Evolutionary conservation across 306 rosid genomes (phyloP).

Genomic region (Cotoneaster glaucophyllus): DNA sequence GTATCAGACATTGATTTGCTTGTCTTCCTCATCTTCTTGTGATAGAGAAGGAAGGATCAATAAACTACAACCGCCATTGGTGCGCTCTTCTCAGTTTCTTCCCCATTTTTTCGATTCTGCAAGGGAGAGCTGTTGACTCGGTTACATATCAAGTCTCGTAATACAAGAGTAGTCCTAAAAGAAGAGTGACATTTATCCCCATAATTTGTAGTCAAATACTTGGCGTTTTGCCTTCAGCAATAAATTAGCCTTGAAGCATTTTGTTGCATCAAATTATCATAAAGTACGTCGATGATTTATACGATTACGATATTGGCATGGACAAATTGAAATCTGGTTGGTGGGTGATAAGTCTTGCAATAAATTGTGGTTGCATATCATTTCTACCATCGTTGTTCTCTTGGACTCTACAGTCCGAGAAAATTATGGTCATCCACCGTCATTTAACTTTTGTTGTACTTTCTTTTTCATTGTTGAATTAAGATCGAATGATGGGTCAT

Average conservation of each 20-base stretch:
- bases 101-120: neutral
- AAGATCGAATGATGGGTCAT: too few species aligned
- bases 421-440: too few species aligned
- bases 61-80: neutral
- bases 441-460: too few species aligned
- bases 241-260: neutral
- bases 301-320: neutral
- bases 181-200: neutral
- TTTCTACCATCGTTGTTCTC: neutral
- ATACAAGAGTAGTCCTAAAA: neutral
- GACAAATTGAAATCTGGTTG: neutral
- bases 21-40: neutral
- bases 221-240: neutral
- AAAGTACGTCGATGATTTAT: neutral
- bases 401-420: too few species aligned
- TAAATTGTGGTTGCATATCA: neutral
- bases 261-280: neutral
- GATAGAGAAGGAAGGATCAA: neutral
- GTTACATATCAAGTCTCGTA: neutral
- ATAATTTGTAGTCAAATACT: neutral
- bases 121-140: neutral
- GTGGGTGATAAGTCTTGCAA: neutral
- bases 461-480: too few species aligned
- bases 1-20: neutral
- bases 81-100: slow-evolving; percentile 1